Evolutionary conservation across 2,329 filamentous ascomycete species (phyloP), one percentile per base, ranked within the genome.

Genomic region (Aureobasidium leucospermi): DNA sequence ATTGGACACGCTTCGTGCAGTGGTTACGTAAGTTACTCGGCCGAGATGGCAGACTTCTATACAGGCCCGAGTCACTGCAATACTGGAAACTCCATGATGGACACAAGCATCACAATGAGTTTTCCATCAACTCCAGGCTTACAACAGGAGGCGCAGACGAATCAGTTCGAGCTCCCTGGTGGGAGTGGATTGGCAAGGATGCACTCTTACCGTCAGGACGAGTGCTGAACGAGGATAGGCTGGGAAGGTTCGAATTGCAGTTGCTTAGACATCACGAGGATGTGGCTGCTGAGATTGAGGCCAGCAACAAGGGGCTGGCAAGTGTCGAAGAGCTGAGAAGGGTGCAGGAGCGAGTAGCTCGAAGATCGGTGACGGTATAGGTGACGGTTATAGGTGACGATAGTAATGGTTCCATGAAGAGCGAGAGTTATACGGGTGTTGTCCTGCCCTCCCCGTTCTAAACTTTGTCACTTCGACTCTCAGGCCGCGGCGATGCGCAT

Each of bases 41-140:
- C 2, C 43, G 59, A 7, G 55, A 39, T 6, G 43, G 39, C 7
- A 43, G 42, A 46, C 32, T 47, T 16, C 39, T 63, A 61, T 42
- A 65, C 62, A 38, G 64, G 59, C 58, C 61, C 58, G 32, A 60
- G 58, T 19, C 60, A 47, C 59, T 73, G 8, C 48, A 66, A 15
- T 66, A 66, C 23, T 73, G 71, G 71, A 60, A 61, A 34, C 63
- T 73, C 1, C 60, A 65, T 1, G 71, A 72, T 52, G 68, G 67
- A 1, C 67, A 70, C 53, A 56, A 61, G 11, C 43, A 57, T 45
- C 61, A 63, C 23, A 57, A 63, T 51, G 56, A 60, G 16, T 59
- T 49, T 16, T 42, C 59, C 6, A 55, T 63, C 59, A 60, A 63
- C 28, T 48, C 55, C 34, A 43, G 19, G 46, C 43, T 53, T 19